Percentiles rank a stretch among this genome's conserved stretches.
These are phyloP conservation scores for Grosmannia clavigera DNA, from an alignment of 2,329 filamentous ascomycete genomes.

Conservation along the genomic window DNA sequence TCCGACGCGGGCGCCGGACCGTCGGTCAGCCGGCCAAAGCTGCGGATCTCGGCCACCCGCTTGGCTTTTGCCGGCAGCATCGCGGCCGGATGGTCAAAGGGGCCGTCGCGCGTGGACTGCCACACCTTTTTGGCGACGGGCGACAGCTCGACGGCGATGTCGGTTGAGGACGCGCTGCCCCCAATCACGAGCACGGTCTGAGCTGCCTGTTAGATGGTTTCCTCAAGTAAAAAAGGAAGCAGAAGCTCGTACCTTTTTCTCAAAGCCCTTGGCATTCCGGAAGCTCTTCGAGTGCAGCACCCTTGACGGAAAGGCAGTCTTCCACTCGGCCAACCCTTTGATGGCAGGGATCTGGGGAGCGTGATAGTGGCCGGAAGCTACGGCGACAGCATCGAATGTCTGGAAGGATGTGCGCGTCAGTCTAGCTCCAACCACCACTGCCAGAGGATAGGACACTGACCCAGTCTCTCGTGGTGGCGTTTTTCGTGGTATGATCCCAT, in stretches of 20 bases:
- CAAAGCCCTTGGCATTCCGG: slow-evolving; percentile 33
- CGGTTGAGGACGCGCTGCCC: slow-evolving; percentile 31
- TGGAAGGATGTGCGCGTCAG: neutral
- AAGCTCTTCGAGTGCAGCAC: slow-evolving; percentile 64
- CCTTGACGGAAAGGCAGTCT: slow-evolving; percentile 33
- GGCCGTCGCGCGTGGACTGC: slow-evolving; percentile 45
- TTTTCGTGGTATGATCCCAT: neutral
- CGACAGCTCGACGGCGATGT: slow-evolving; percentile 28
- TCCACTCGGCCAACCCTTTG: slow-evolving; percentile 45
- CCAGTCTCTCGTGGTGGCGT: neutral
- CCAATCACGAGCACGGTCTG: slow-evolving; percentile 37
- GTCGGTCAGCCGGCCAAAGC: slow-evolving; percentile 22
- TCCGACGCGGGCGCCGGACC: slow-evolving; percentile 12
- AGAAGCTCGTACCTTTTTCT: neutral
- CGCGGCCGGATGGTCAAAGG: slow-evolving; percentile 42
- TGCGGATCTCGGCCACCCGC: slow-evolving; percentile 37
- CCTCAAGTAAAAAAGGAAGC: no score
- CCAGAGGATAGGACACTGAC: neutral
- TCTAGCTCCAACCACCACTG: neutral
- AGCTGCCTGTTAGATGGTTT: slow-evolving; percentile 15
- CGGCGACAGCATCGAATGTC: slow-evolving; percentile 51
- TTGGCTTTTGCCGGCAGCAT: slow-evolving; percentile 40
- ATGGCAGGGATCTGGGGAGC: slow-evolving; percentile 49
- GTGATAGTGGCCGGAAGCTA: slow-evolving; percentile 56
- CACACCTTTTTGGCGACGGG: slow-evolving; percentile 25